Evolutionary conservation across 2,329 filamentous ascomycete species (phyloP).

Genomic region (Camptophora hylomeconis): DNA sequence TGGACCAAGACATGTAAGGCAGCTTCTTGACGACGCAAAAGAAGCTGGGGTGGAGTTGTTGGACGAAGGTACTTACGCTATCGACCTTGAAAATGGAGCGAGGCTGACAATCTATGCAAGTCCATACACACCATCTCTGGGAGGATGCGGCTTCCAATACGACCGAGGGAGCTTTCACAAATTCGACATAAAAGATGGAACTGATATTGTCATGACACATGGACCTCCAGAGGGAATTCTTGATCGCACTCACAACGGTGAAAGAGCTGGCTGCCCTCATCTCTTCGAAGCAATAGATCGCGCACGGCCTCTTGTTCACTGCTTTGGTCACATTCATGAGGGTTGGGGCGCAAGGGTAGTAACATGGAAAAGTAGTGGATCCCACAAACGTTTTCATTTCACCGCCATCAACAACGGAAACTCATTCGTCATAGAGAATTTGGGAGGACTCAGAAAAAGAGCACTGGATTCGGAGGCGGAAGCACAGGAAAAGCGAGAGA

Average conservation of each 20-base stretch:
- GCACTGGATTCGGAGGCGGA: conserved; percentile 4
- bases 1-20: conserved; percentile 27
- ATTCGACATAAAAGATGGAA: conserved; percentile 20
- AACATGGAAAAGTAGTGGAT: conserved; percentile 32
- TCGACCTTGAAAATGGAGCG: conserved; percentile 39
- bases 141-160: conserved; percentile 41
- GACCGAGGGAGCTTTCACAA: conserved; percentile 23
- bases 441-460: conserved; percentile 17
- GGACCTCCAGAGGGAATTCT: conserved; percentile 41
- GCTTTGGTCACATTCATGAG: conserved; percentile 32
- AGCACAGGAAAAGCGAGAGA: conserved; percentile 3
- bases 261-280: conserved; percentile 22
- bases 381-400: conserved; percentile 30
- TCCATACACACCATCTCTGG: conserved; percentile 36
- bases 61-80: conserved; percentile 37
- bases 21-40: conserved; percentile 28
- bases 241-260: conserved; percentile 26
- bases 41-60: conserved; percentile 34
- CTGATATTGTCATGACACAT: conserved; percentile 42
- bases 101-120: conserved; percentile 39
- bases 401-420: conserved; percentile 32
- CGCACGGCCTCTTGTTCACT: conserved; percentile 24
- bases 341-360: conserved; percentile 44
- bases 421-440: conserved; percentile 26
- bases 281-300: conserved; percentile 23